Evolutionary conservation across 148 eudicot genomes (phyloP), one percentile per base, ranked within the genome.

Genomic region (Cornus suecica): DNA sequence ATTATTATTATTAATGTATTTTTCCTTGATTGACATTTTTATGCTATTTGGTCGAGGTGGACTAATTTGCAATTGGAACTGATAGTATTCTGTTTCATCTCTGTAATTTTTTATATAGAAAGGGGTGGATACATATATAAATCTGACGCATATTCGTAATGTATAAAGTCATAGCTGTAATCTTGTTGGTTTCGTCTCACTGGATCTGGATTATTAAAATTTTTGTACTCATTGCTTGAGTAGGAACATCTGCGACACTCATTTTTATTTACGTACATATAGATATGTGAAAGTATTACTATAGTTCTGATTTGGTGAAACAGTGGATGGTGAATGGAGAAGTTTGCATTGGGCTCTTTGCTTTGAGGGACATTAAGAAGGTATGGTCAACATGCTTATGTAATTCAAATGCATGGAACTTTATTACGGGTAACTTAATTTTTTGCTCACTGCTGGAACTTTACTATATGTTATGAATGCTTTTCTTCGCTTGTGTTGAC

Each of bases 251-350:
- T 23, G 54, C 14, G 4, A 32, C 66, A 34, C 45, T 45, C 27
- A 11, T 27, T 16, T 76, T 2, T 9, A 52, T 31, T 23, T 30
- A 48, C 24, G 56, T 60, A 34, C 20, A 45, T 28, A 14, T 25
- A 63, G 65, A 30, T 22, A 66, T 37, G 42, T 37, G 0, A 37
- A 37, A 37, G 37, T 66, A 51, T 51, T 63, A 25, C 23, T 65
- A 23, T 74, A 25, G 31, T 60, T 69, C 27, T 68, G 52, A 37
- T 76, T 29, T 79, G 68, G 73, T 76, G 70, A 76, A 78, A 79
- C 94, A 94, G 99, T 95, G 99, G 99, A 94, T 95, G 83, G 99
- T 95, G 66, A 92, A 95, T 86, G 99, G 99, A 76, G 99, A 95
- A 81, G 94, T 95, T 74, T 95, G 97, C 77, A 80, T 92, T 83